Evolutionary conservation across 2,329 filamentous ascomycete species (phyloP), one percentile per base, ranked within the genome.

Genomic region (Botrytis deweyae): DNA sequence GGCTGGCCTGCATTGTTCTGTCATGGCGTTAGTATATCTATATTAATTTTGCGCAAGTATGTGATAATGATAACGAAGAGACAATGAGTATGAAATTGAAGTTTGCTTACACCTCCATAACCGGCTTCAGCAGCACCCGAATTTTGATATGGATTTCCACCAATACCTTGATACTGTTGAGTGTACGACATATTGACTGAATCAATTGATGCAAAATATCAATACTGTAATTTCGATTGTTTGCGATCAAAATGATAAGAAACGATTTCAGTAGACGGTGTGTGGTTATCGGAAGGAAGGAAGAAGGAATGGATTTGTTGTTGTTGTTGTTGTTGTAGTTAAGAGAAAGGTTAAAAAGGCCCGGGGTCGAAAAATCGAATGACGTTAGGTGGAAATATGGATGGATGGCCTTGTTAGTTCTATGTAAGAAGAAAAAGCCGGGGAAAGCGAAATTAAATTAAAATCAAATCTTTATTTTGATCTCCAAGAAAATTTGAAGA

Each of bases 121-220:
- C 79, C 80, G 72, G 79, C 74, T 74, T 72, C 69, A 52, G 69
- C 69, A 20, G 69, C 69, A 14, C 33, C 58, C 9, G 69, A 72
- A 65, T 72, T 80, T 78, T 87, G 85, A 81, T 93, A 93, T 58
- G 90, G 90, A 80, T 92, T 91, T 76, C 80, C 80, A 76, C 79
- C 79, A 67, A 80, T 79, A 66, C 88, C 86, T 77, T 87, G 85
- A 81, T 92, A 91, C 80, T 88, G 66, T 58, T 69, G 87, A 76
- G 85, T 84, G 84, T 89, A 88, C 77, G 89, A 89, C 89, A 91
- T 91, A 42, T 71, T 71, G 59, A 25, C 12, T 40, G 59, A 73
- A 73, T 74, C 76, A 76, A 79, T 78, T 78, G 76, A 78, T 77
- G 67, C 66, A 63, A n/a, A n/a, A 72, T 72, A 42, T 22, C 44